These are phyloP conservation scores for Pyronema domesticum DNA, from an alignment of 495 filamentous ascomycete species.

Conservation along the genomic window DNA sequence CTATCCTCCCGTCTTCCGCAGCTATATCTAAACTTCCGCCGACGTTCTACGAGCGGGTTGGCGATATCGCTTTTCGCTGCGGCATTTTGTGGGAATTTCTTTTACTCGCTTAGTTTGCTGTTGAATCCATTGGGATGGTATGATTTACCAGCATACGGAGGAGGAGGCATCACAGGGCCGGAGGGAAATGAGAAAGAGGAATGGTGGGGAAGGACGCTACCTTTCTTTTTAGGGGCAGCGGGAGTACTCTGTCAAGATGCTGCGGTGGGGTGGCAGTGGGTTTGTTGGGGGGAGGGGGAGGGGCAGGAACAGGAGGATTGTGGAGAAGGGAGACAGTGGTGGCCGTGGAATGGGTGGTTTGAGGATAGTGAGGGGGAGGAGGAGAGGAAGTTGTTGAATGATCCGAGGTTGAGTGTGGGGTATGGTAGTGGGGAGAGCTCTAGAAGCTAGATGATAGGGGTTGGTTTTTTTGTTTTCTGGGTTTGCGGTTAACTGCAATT, in stretches of 20 bases:
- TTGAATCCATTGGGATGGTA: slow-evolving; percentile 53
- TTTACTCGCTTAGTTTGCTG: slow-evolving; percentile 49
- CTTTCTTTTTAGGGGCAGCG: slow-evolving; percentile 55
- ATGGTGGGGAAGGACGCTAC: slow-evolving; percentile 42
- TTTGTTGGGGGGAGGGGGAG: slow-evolving; percentile 35
- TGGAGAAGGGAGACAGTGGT: neutral
- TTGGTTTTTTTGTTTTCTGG: neutral
- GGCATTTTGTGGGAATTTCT: slow-evolving; percentile 54
- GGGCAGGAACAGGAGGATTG: neutral
- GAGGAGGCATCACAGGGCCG: slow-evolving; percentile 44
- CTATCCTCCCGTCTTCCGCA: slow-evolving; percentile 55
- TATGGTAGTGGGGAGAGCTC: neutral
- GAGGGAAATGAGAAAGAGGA: slow-evolving; percentile 39
- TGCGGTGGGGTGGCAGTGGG: slow-evolving; percentile 47
- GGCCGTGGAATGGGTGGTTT: slow-evolving; percentile 7
- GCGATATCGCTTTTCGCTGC: slow-evolving; percentile 50
- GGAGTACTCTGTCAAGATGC: slow-evolving; percentile 51
- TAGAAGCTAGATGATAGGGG: neutral
- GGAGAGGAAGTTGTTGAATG: neutral
- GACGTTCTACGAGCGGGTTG: slow-evolving; percentile 52
- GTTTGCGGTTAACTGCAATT: neutral
- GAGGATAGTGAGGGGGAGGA: neutral
- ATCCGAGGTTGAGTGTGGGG: neutral
- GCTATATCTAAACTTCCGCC: slow-evolving; percentile 47
- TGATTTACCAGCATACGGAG: slow-evolving; percentile 43